Evolutionary conservation across 306 rosid species (phyloP), one percentile per base, ranked within the genome.

Genomic region (Gastrolobium villosum): DNA sequence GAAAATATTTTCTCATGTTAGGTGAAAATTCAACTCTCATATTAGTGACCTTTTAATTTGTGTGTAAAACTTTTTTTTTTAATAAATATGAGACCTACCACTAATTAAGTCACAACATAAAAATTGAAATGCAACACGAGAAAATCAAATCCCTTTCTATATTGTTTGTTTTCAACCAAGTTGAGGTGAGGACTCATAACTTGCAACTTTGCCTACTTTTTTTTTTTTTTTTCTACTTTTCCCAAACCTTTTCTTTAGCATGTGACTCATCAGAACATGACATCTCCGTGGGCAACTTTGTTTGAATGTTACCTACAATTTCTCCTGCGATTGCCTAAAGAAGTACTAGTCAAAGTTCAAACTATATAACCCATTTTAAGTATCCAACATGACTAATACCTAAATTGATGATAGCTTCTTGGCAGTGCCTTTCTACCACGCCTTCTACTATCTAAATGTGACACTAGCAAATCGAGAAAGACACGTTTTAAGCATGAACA

Each of bases 261-360:
- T 9, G 64, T 74, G 81, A 55, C 78, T 74, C 34, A 68, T 68
- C 45, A 36, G 69, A 63, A 57, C 32, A 41, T 74, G 84, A 75
- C 81, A 79, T 84, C 5, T 84, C 76, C 52, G 75, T 49, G 11
- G 79, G 79, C 76, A 80, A 84, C 79, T 79, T 54, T 52, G 37
- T 72, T 32, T 70, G 37, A 62, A 31, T 10, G 11, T 11, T 73
- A 37, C 41, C 61, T 45, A 41, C 30, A 5, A 52, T 28, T 65
- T 74, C 66, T 49, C 45, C 45, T 48, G 46, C 39, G 14, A 31
- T 26, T 15, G 46, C 57, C 63, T 55, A 45, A 45, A 78, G 56
- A 32, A 65, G 66, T 56, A 10, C 36, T 41, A 10, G 55, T 79
- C 75, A 53, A 74, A 28, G 46, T 37, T 77, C 50, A 55, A 41